Base-by-base conservation (phyloP, 257 asterid species). In the Salvia hispanica region DNA sequence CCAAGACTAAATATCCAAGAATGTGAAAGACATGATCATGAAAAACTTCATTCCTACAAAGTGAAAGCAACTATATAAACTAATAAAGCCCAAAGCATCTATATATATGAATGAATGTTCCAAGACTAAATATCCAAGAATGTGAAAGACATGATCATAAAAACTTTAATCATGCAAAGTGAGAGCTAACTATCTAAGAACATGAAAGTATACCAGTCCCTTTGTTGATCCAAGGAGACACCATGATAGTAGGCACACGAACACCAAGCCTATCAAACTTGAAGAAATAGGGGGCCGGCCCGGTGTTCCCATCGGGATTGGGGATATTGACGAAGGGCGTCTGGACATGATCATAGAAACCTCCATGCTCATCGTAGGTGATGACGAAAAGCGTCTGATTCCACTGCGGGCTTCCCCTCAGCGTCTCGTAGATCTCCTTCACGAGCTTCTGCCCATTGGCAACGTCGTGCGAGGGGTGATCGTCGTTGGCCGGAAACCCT, bases 151-250 rank as follows among this genome's bases (percentile, higher is more conserved):
- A 25, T 25, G 3, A 25, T 25, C 2, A 25, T 25, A 25, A 25
- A 25, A 25, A 25, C 31, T 1, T 1, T 25, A 25, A 1, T 2
- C 31, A 1, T 25, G 31, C 31, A 25, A 25, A 25, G 2, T 25
- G 31, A 25, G 0, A 25, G 31, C 31, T 2, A 1, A 25, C 2
- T 25, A 25, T 25, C 2, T 25, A 25, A 25, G 31, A 25, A 2
- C 31, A 25, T 25, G 31, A 25, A 25, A 1, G 3, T 25, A 72
- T 67, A 87, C 95, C 90, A 10, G 86, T 82, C 75, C 92, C 95
- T 81, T 85, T 84, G 82, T 83, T 82, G 84, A 88, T 85, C 95
- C 92, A 88, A 40, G 95, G 92, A 58, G 95, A 88, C 11, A 83
- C 85, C 95, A 88, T 82, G 53, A 88, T 76, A 2, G 92, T 85